phyloP scores from a whole-genome alignment of 352 stramenopile genomes.

The Pythium rishiriense region DNA sequence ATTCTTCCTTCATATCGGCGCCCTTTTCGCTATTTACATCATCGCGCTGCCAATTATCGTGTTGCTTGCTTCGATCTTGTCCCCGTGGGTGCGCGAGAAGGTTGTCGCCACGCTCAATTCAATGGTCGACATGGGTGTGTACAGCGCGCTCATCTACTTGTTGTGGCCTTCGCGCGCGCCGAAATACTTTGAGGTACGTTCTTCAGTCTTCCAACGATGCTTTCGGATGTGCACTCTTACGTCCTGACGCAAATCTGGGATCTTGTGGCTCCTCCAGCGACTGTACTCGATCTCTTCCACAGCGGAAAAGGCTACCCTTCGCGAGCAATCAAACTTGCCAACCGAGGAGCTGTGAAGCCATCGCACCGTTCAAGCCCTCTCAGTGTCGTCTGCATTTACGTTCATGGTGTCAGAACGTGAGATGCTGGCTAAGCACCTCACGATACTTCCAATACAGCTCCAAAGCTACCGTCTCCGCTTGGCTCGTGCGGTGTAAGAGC shows the following conservation, averaged over 20 bases:
- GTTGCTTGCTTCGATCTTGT: slow-evolving; percentile 68
- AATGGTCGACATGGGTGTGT: slow-evolving; percentile 52
- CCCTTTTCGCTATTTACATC: slow-evolving; percentile 73
- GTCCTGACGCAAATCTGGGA: too few species aligned
- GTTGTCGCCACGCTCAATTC: slow-evolving; percentile 60
- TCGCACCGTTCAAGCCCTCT: background rate
- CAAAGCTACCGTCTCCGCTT: slow-evolving; percentile 20
- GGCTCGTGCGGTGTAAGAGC: slow-evolving; percentile 18
- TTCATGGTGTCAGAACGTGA: slow-evolving; percentile 24
- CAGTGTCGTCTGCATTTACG: background rate
- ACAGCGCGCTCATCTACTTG: slow-evolving; percentile 64
- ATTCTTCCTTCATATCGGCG: slow-evolving; percentile 66
- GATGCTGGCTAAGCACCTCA: slow-evolving; percentile 28
- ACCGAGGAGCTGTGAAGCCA: slow-evolving; percentile 51
- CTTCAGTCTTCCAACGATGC: background rate
- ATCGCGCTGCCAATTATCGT: slow-evolving; percentile 69
- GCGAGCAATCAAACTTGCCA: slow-evolving; percentile 52
- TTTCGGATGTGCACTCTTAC: background rate
- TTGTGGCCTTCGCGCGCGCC: slow-evolving; percentile 71
- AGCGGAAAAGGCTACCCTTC: slow-evolving; percentile 66
- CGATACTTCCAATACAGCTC: slow-evolving; percentile 31
- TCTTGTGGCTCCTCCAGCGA: slow-evolving; percentile 33
- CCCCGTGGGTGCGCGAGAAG: slow-evolving; percentile 78
- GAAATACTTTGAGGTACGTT: slow-evolving; percentile 73
- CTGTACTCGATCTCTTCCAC: slow-evolving; percentile 71